Conservation (phyloP, 495 filamentous ascomycete genomes). For the Penicillium goetzii region DNA sequence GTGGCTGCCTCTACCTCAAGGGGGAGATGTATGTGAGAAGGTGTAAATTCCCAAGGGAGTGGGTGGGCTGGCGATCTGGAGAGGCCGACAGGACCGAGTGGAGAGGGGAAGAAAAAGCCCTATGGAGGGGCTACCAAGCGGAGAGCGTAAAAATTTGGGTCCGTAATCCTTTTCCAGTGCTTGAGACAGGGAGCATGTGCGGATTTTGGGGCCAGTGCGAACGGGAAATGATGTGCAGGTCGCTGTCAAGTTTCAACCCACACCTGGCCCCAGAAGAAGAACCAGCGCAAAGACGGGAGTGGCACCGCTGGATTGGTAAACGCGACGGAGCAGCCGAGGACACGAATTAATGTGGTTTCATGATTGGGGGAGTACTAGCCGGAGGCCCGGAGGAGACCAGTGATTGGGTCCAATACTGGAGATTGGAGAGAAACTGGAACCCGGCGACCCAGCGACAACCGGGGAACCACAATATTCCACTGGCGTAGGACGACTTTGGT, state of each 20-base stretch:
- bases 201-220: background rate
- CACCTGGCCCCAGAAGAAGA: conserved; percentile 3
- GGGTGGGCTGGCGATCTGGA: conserved; percentile 18
- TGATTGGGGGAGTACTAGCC: background rate
- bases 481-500: background rate
- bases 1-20: conserved; percentile 1
- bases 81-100: conserved; percentile 15
- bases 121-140: conserved; percentile 26
- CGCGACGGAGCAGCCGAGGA: conserved; percentile 5
- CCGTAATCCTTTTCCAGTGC: conserved; percentile 1
- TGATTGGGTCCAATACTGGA: background rate
- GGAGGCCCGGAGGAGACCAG: background rate
- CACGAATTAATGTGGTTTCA: background rate
- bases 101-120: conserved; percentile 16
- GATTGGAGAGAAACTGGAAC: conserved; percentile 6
- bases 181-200: background rate
- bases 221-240: conserved; percentile 6
- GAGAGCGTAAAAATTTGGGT: conserved; percentile 11
- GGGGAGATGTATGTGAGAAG: background rate
- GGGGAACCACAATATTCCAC: background rate
- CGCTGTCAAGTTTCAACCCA: background rate
- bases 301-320: conserved; percentile 2
- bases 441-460: background rate
- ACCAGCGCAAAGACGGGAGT: background rate
- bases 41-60: conserved; percentile 15